Base-by-base conservation (phyloP, 331 rosid genomes). In the Phaseolus coccineus region DNA sequence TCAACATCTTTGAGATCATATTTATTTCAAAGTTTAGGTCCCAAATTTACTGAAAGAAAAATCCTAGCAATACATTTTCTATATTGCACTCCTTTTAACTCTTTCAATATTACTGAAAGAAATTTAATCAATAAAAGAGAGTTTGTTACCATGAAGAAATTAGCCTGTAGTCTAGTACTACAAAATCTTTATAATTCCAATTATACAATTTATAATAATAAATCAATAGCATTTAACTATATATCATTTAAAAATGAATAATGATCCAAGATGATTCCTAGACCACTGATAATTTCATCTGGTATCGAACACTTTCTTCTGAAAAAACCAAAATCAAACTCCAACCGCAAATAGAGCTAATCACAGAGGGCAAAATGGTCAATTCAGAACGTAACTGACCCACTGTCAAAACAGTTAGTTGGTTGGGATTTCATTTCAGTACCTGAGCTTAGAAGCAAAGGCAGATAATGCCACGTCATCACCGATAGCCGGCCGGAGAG, bases 371-470 rank as follows among this genome's bases (percentile, higher is more conserved):
- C 11, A 84, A 22, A 79, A 65, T 24, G 47, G 89, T 88, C 86
- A 89, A 82, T 73, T 61, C 9, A 9, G 0, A 33, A 25, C 25
- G 31, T 79, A 82, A 76, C 80, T 11, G 81, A 74, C 42, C 4
- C 76, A 76, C 40, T 10, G 40, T 57, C 48, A n/a, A 24, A 46
- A 57, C 69, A 50, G 64, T 65, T 56, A 71, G 42, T 65, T 78
- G 0, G 80, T 58, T 81, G 46, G 53, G 70, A 77, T 61, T 69
- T 82, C 81, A 51, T 31, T 55, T 64, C 76, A 65, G 81, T 85
- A 92, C 98, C 98, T 92, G 88, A 94, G 96, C 86, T 89, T 91
- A 2, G 96, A 89, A 74, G 92, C 78, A 68, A 92, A 89, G 73
- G 84, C 80, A 8, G 94, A 92, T 27, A 91, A 44, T 65, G 89